Percentiles rank a stretch among this genome's conserved stretches.
phyloP scores from a whole-genome alignment of 2,329 filamentous ascomycete genomes.

The Aspergillus glaucus region DNA sequence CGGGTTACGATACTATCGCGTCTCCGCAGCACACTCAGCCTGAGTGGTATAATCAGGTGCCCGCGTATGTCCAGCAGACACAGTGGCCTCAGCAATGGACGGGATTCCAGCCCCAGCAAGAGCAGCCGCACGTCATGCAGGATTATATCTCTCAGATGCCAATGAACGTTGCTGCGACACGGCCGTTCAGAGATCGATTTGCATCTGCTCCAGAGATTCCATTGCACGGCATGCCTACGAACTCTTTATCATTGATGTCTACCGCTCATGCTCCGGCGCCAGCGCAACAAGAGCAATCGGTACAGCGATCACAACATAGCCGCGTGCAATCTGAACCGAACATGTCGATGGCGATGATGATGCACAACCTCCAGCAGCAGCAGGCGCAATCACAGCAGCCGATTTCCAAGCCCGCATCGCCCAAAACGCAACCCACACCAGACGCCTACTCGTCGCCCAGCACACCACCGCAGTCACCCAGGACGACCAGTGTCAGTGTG shows the following conservation, averaged over 20 bases:
- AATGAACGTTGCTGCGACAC: slow-evolving; percentile 2
- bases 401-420: slow-evolving; percentile 16
- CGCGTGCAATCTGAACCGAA: slow-evolving; percentile 16
- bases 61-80: slow-evolving; percentile 20
- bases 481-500: slow-evolving; percentile 9
- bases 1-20: slow-evolving; percentile 1
- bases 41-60: slow-evolving; percentile 19
- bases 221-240: slow-evolving; percentile 12
- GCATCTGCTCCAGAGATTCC: slow-evolving; percentile 29
- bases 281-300: slow-evolving; percentile 15
- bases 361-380: slow-evolving; percentile 5
- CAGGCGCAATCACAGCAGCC: slow-evolving; percentile 12
- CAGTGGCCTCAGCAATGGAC: slow-evolving; percentile 16
- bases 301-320: slow-evolving; percentile 13
- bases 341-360: not conserved
- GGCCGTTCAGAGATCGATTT: slow-evolving; percentile 26
- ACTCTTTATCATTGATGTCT: slow-evolving; percentile 8
- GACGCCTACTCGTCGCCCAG: slow-evolving; percentile 28
- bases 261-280: slow-evolving; percentile 9
- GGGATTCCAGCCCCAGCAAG: slow-evolving; percentile 19
- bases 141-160: slow-evolving; percentile 12
- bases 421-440: slow-evolving; percentile 25
- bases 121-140: slow-evolving; percentile 23
- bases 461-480: slow-evolving; percentile 23
- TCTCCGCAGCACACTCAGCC: slow-evolving; percentile 13